phyloP scores from a whole-genome alignment of 108 stramenopile genomes.

The Parmales sp. region DNA sequence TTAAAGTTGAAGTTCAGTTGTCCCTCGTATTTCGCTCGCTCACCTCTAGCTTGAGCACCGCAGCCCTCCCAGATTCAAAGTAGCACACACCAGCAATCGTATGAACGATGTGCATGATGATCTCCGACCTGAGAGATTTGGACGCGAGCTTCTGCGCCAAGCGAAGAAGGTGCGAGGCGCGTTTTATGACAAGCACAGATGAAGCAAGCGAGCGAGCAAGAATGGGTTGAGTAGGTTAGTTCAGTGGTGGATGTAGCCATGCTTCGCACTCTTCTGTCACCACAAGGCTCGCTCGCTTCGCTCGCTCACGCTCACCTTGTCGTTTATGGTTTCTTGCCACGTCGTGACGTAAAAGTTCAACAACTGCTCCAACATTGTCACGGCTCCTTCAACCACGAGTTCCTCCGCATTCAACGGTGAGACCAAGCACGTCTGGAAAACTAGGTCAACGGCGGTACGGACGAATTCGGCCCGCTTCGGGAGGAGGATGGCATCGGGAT shows the following conservation, averaged over 20 bases:
- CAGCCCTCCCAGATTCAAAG: slow-evolving; percentile 45
- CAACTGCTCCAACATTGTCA: slow-evolving; percentile 33
- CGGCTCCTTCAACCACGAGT: slow-evolving; percentile 44
- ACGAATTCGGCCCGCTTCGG: slow-evolving; percentile 35
- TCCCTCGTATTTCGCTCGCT: no score
- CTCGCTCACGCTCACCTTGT: no score
- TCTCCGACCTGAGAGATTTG: slow-evolving; percentile 14
- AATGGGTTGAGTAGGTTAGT: no score
- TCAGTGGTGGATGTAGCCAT: no score
- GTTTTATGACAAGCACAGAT: no score
- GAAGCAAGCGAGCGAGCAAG: no score
- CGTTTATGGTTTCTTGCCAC: neutral
- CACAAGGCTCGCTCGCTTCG: no score
- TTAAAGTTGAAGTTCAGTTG: no score
- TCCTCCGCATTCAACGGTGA: slow-evolving; percentile 69
- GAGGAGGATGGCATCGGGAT: slow-evolving; percentile 19
- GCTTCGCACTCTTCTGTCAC: no score
- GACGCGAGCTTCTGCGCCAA: neutral
- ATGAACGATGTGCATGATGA: slow-evolving; percentile 37
- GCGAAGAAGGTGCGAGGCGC: no score
- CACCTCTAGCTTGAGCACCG: slow-evolving; percentile 28
- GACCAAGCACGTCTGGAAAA: slow-evolving; percentile 54
- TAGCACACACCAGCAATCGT: slow-evolving; percentile 44
- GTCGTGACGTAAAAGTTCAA: slow-evolving; percentile 31
- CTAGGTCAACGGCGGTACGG: slow-evolving; percentile 29